Evolutionary conservation across 2,329 filamentous ascomycete species (phyloP).

Genomic region (Drechslera avenae): DNA sequence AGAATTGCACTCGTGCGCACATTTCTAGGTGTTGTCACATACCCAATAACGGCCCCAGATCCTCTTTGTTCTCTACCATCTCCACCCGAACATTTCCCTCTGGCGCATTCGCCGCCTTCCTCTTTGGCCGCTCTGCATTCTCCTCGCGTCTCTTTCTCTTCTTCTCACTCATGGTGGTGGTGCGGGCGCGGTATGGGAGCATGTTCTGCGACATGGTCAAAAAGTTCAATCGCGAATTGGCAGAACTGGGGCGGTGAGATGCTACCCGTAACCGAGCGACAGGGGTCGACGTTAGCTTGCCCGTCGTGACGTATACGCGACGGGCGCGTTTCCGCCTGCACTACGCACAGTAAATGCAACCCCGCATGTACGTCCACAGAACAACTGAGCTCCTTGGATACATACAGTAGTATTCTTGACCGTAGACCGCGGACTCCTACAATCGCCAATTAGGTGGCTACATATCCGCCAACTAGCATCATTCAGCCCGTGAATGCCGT

Average conservation of each 20-base stretch:
- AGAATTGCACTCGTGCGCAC: conserved; percentile 1
- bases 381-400: too few relatives aligned
- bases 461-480: too few relatives aligned
- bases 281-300: conserved; percentile 5
- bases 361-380: too few relatives aligned
- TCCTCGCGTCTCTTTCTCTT: conserved; percentile 48
- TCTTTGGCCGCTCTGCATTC: conserved; percentile 40
- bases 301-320: conserved; percentile 23
- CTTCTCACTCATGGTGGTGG: conserved; percentile 41
- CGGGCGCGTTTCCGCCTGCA: conserved; percentile 12
- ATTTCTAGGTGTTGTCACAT: conserved; percentile 19
- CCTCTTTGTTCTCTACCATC: conserved; percentile 54
- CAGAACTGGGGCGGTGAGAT: conserved; percentile 24
- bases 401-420: too few relatives aligned
- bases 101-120: conserved; percentile 53
- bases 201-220: conserved; percentile 19
- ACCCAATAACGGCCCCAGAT: conserved; percentile 58
- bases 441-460: too few relatives aligned
- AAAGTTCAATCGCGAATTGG: conserved; percentile 37
- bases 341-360: too few relatives aligned
- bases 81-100: conserved; percentile 51
- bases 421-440: too few relatives aligned
- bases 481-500: too few relatives aligned
- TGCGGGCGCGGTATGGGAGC: conserved; percentile 13
- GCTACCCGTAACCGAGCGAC: conserved; percentile 9